These are phyloP conservation scores for Eucalyptus marginata DNA, from an alignment of 345 rosid species.

Conservation along the genomic window DNA sequence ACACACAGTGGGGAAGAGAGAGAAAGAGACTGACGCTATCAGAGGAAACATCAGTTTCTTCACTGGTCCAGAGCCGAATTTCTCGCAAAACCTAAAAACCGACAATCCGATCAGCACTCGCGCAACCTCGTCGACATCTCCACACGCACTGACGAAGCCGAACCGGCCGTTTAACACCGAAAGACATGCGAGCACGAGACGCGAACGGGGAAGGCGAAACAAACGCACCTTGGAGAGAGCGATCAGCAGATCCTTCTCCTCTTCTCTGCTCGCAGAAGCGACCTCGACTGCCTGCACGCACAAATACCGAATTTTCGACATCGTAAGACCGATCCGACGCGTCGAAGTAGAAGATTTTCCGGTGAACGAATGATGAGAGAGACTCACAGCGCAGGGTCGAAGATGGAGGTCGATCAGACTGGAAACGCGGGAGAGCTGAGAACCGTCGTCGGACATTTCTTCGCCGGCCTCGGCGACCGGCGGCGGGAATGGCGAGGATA, in stretches of 20 bases:
- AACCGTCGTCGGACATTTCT: slow-evolving; percentile 15
- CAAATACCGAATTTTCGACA: background rate
- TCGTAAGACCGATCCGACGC: background rate
- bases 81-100: slow-evolving; percentile 26
- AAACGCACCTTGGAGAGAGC: slow-evolving; percentile 44
- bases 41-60: slow-evolving; percentile 1
- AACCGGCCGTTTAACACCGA: background rate
- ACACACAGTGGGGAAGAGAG: background rate
- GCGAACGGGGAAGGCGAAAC: background rate
- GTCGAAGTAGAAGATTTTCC: background rate
- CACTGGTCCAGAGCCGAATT: slow-evolving; percentile 27
- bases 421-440: slow-evolving; percentile 14
- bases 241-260: slow-evolving; percentile 35
- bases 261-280: slow-evolving; percentile 8
- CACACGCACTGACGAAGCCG: background rate
- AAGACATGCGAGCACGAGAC: background rate
- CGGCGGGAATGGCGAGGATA: background rate
- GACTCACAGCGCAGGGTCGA: slow-evolving; percentile 20
- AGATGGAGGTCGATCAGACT: slow-evolving; percentile 28
- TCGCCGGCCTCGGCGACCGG: background rate
- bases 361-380: background rate
- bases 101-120: background rate
- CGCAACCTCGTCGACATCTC: background rate
- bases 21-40: background rate
- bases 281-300: slow-evolving; percentile 9